A percentile compares a stretch with the other conserved stretches of the same genome.
Evolutionary conservation across 495 filamentous ascomycete species (phyloP).

Genomic region (Xylona heveae): DNA sequence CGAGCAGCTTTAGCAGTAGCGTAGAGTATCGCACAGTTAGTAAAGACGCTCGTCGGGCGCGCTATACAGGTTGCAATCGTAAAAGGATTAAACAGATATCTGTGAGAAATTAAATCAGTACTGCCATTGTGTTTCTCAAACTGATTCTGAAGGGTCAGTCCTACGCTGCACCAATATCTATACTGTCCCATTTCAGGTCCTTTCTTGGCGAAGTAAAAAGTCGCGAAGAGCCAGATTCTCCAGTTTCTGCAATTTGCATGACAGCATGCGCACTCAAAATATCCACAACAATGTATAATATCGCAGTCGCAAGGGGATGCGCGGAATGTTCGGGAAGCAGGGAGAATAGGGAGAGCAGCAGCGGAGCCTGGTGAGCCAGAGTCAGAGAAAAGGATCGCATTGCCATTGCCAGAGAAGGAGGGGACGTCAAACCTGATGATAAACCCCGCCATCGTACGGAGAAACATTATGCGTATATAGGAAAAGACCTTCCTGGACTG

Average conservation of each 20-base stretch:
- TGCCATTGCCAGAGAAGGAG: background rate
- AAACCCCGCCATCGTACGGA: constrained; percentile 93
- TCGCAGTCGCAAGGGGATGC: constrained; percentile 47
- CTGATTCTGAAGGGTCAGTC: background rate
- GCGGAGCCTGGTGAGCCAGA: constrained; percentile 39
- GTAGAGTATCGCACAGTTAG: constrained; percentile 68
- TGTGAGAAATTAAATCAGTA: constrained; percentile 16
- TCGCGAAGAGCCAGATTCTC: constrained; percentile 46
- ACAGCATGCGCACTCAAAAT: constrained; percentile 69
- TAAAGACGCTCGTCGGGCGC: constrained; percentile 81
- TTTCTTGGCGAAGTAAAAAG: constrained; percentile 61
- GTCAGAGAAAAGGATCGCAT: background rate
- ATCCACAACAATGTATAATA: constrained; percentile 70
- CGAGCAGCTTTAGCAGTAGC: constrained; percentile 61
- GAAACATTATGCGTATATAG: constrained; percentile 92
- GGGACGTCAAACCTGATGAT: constrained; percentile 49
- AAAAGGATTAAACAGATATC: constrained; percentile 88
- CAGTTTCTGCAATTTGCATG: constrained; percentile 62
- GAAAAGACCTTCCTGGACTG: constrained; percentile 91
- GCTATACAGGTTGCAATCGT: constrained; percentile 83
- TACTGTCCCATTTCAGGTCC: constrained; percentile 52
- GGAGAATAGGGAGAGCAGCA: constrained; percentile 78
- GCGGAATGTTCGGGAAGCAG: constrained; percentile 46
- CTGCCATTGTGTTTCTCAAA: background rate
- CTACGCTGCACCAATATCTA: constrained; percentile 59